Percentiles rank a stretch among this genome's conserved stretches.
Conservation (phyloP, 305 asterid species). For the Ilex paraguariensis region DNA sequence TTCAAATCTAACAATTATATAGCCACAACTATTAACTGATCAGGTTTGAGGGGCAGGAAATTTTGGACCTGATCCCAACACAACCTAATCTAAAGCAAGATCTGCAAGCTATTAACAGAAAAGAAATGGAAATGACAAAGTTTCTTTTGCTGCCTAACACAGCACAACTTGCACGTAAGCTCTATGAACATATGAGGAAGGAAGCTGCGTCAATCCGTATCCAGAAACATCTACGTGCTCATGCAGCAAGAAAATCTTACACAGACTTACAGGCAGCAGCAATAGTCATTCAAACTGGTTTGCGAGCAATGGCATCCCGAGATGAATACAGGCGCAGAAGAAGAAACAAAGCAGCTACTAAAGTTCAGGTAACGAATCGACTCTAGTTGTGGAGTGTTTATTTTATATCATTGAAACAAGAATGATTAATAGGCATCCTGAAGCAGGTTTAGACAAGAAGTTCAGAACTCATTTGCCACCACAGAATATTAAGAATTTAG, state of each 20-base stretch:
- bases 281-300: constrained; percentile 72
- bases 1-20: no score
- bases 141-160: constrained; percentile 23
- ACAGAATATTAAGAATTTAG: background rate
- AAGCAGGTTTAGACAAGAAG: background rate
- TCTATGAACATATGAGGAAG: constrained; percentile 70
- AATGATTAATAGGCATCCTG: background rate
- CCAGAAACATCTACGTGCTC: constrained; percentile 77
- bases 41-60: no score
- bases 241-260: constrained; percentile 66
- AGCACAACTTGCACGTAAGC: constrained; percentile 75
- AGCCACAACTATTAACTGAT: no score
- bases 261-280: constrained; percentile 59
- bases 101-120: background rate
- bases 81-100: background rate
- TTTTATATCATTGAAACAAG: background rate
- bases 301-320: constrained; percentile 83
- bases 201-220: constrained; percentile 88
- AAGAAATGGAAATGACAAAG: background rate
- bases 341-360: constrained; percentile 74
- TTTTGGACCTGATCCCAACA: no score
- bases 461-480: background rate
- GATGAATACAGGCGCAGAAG: constrained; percentile 68
- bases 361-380: constrained; percentile 56
- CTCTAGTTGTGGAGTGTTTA: background rate